Conservation (phyloP, 306 rosid species). For the Quercus dentata region DNA sequence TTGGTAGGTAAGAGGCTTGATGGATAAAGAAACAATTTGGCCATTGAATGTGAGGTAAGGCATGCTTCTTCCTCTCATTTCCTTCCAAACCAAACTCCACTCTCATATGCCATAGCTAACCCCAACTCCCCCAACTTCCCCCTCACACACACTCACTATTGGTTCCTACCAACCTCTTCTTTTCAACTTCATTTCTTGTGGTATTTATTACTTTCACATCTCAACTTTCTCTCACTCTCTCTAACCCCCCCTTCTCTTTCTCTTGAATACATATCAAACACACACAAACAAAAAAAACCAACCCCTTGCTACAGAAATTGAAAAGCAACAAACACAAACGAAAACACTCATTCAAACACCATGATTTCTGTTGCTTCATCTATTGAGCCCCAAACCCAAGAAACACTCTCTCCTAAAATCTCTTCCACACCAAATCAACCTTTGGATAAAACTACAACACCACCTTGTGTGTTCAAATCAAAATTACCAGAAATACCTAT, state of each 20-base stretch:
- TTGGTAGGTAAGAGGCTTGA: background rate
- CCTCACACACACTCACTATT: background rate
- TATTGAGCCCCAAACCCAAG: slow-evolving; percentile 36
- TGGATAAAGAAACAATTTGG: background rate
- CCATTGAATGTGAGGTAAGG: slow-evolving; percentile 22
- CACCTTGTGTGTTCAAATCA: slow-evolving; percentile 46
- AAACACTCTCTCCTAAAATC: slow-evolving; percentile 6
- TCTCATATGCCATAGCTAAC: slow-evolving; percentile 21
- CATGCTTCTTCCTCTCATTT: background rate
- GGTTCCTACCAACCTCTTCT: slow-evolving; percentile 11
- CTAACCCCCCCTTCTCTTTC: background rate
- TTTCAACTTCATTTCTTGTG: background rate
- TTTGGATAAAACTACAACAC: background rate
- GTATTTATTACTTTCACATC: background rate
- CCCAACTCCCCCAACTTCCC: slow-evolving; percentile 28
- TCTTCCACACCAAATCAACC: background rate
- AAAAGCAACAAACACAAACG: too few relatives aligned
- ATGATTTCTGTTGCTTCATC: slow-evolving; percentile 55
- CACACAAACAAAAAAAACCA: background rate
- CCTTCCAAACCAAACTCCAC: background rate
- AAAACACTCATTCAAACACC: background rate
- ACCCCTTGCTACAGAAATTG: background rate
- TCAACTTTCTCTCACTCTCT: background rate
- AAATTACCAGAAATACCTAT: slow-evolving; percentile 69
- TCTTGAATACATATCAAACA: background rate